Base-by-base conservation (phyloP, 768 basidiomycete genomes). In the Termitomyces sp. region DNA sequence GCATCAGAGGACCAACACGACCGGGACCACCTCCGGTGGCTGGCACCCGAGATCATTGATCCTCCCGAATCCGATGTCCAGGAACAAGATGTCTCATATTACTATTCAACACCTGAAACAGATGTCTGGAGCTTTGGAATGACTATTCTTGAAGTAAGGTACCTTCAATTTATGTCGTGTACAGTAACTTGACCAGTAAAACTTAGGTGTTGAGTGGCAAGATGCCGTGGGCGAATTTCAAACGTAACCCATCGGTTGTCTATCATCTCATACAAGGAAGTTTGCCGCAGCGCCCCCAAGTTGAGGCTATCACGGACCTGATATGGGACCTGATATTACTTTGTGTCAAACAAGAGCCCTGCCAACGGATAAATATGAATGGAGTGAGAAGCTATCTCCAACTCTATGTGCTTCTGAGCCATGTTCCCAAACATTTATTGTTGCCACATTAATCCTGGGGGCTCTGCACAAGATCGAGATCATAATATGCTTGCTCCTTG, bases 121-220 rank as follows among this genome's bases (percentile, higher is more conserved):
- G 71, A 72, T 47, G 66, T 71, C 4, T 71, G 67, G 53, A 66
- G 66, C 32, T 71, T 72, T 54, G 70, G 64, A 6, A 70, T 71
- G 66, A 68, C 69, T 3, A 63, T 68, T 37, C 61, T 72, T 11
- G 70, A 72, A 58, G 71, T 72, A 31, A 49, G 56, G 9, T 8
- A 20, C 46, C 25, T 56, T 14, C 20, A 25, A 10, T 9, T 31
- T 60, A 10, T 5, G 20, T 55, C 29, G 14, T 31, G 10, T 55
- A n/a, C 32, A 14, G 8, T 42, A 4, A 37, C 37, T 25, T 31
- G 29, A 34, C 42, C 31, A 2, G 14, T 14, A 9, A 11, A 2
- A 58, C 10, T 5, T n/a, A 65, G 64, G 50, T 65, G 5, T 49
- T 57, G 25, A 57, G 38, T 25, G 59, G 59, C 17, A 14, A 37